Percentiles rank a stretch among this genome's conserved stretches.
phyloP scores from a whole-genome alignment of 1,139 yeast species.

The Blastobotrys illinoisensis region DNA sequence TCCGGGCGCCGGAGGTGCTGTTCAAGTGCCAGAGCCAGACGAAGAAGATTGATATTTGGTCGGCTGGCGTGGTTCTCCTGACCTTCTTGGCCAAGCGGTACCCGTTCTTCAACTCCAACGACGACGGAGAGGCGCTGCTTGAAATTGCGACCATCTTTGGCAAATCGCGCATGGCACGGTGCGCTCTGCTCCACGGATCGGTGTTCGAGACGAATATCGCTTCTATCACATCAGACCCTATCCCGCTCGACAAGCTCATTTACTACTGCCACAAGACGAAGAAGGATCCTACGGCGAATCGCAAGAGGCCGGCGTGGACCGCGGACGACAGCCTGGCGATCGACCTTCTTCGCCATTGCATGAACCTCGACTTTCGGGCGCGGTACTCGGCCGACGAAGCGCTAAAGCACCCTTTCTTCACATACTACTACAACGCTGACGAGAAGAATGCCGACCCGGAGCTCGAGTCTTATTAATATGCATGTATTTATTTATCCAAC shows the following conservation, averaged over 20 bases:
- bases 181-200: slow-evolving; percentile 84
- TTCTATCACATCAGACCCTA: slow-evolving; percentile 35
- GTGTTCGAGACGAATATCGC: slow-evolving; percentile 68
- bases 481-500: slow-evolving; percentile 1
- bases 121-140: slow-evolving; percentile 84
- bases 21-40: slow-evolving; percentile 83
- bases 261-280: slow-evolving; percentile 32
- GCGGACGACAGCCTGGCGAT: slow-evolving; percentile 38
- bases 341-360: slow-evolving; percentile 48
- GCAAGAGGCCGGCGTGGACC: slow-evolving; percentile 5
- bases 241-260: slow-evolving; percentile 34
- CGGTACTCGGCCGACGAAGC: slow-evolving; percentile 54
- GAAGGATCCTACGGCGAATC: slow-evolving; percentile 9
- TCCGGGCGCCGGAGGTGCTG: slow-evolving; percentile 90
- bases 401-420: slow-evolving; percentile 49
- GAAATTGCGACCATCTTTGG: slow-evolving; percentile 88
- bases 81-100: slow-evolving; percentile 68
- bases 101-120: slow-evolving; percentile 84
- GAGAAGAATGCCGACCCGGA: not conserved
- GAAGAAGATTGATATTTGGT: slow-evolving; percentile 83
- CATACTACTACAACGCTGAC: not conserved
- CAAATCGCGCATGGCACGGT: slow-evolving; percentile 58
- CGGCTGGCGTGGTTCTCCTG: slow-evolving; percentile 81
- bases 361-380: slow-evolving; percentile 52
- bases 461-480: not conserved